Evolutionary conservation across 331 rosid genomes (phyloP).

Genomic region (Acacia concinna): DNA sequence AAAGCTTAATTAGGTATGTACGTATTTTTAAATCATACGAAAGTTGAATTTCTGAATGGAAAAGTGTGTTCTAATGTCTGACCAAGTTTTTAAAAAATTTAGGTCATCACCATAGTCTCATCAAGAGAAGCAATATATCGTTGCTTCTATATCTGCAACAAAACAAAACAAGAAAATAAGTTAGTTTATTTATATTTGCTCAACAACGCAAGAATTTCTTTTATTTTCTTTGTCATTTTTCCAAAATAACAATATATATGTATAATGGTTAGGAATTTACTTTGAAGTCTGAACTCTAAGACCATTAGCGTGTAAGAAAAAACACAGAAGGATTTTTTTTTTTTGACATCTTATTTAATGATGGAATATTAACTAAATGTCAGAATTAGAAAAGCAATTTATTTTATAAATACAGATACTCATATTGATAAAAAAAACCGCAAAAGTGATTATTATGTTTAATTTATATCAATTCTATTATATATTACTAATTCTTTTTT

Average conservation of each 20-base stretch:
- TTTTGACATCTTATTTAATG: background rate
- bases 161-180: background rate
- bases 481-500: too few species aligned
- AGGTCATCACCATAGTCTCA: slow-evolving; percentile 23
- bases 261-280: background rate
- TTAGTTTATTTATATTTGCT: background rate
- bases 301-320: background rate
- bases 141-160: slow-evolving; percentile 4
- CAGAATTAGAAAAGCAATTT: background rate
- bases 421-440: background rate
- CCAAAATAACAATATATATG: background rate
- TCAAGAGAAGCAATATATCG: slow-evolving; percentile 8
- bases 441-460: background rate
- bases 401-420: background rate
- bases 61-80: background rate
- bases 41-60: background rate
- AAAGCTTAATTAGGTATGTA: background rate
- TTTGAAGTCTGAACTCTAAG: background rate
- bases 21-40: background rate
- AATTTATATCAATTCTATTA: background rate
- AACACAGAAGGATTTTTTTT: background rate
- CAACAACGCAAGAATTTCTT: background rate
- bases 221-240: too few species aligned
- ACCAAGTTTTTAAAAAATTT: background rate
- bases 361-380: background rate